Percentiles rank a stretch among this genome's conserved stretches.
Evolutionary conservation across 2,329 filamentous ascomycete genomes (phyloP).

Genomic region (Colletotrichum costaricense): DNA sequence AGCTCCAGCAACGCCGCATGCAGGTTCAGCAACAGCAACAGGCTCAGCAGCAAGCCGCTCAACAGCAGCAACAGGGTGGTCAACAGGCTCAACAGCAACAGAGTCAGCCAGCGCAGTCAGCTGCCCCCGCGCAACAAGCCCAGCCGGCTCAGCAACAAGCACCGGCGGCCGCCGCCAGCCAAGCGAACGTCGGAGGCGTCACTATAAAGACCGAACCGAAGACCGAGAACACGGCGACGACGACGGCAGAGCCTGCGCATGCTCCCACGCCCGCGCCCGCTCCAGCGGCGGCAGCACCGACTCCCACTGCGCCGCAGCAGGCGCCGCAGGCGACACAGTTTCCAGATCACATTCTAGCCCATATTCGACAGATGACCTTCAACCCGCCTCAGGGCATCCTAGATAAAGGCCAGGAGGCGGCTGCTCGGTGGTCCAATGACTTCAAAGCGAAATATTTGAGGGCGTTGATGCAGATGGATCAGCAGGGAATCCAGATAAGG

Average conservation of each 20-base stretch:
- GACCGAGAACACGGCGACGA: constrained; percentile 12
- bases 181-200: constrained; percentile 16
- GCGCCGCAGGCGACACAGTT: constrained; percentile 46
- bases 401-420: constrained; percentile 56
- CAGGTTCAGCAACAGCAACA: constrained; percentile 49
- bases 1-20: constrained; percentile 55
- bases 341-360: constrained; percentile 57
- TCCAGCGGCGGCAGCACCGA: constrained; percentile 20
- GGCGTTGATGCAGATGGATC: constrained; percentile 63
- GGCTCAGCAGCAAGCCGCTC: constrained; percentile 41
- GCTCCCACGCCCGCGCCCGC: constrained; percentile 19
- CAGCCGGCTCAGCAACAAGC: constrained; percentile 37
- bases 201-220: constrained; percentile 30
- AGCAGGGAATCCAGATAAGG: constrained; percentile 51
- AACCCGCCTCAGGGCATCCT: constrained; percentile 52
- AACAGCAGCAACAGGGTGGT: constrained; percentile 35
- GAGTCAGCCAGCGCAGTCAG: constrained; percentile 33
- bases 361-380: constrained; percentile 61
- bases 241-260: constrained; percentile 28
- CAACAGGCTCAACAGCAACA: constrained; percentile 36
- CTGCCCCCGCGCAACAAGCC: constrained; percentile 38
- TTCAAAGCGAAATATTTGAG: constrained; percentile 59
- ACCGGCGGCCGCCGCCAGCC: constrained; percentile 19
- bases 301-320: constrained; percentile 23
- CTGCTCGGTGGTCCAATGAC: constrained; percentile 60